Conservation (phyloP, 495 filamentous ascomycete genomes). For the Podospora pseudopauciseta region DNA sequence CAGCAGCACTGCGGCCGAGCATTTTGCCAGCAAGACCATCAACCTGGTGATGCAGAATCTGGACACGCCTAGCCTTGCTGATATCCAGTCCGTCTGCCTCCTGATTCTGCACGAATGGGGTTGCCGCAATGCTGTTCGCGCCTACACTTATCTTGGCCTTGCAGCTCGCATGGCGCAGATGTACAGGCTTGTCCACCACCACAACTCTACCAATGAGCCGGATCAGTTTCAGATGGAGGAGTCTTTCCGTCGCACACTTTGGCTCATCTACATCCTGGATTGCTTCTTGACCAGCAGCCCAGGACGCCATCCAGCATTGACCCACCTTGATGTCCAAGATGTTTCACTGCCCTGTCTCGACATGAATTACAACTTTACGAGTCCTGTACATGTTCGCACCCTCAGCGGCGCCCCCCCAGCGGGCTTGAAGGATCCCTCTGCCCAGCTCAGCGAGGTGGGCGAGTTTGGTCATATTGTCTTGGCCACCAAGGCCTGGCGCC, state of each 20-base stretch:
- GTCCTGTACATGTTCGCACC: slow-evolving; percentile 46
- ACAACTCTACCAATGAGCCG: slow-evolving; percentile 41
- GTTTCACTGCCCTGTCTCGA: slow-evolving; percentile 48
- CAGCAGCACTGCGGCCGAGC: slow-evolving; percentile 43
- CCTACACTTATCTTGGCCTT: slow-evolving; percentile 51
- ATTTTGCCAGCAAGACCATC: slow-evolving; percentile 49
- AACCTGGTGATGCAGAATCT: slow-evolving; percentile 44
- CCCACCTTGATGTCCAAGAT: slow-evolving; percentile 44
- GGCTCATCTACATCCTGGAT: slow-evolving; percentile 52
- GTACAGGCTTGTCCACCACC: slow-evolving; percentile 47
- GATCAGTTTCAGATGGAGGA: slow-evolving; percentile 51
- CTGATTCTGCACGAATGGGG: slow-evolving; percentile 53
- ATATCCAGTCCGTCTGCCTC: slow-evolving; percentile 51
- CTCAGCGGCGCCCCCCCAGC: slow-evolving; percentile 38
- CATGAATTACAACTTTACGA: slow-evolving; percentile 50
- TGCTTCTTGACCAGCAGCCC: slow-evolving; percentile 54
- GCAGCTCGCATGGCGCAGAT: slow-evolving; percentile 52
- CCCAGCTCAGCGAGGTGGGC: slow-evolving; percentile 41
- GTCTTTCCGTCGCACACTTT: slow-evolving; percentile 49
- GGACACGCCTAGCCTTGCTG: slow-evolving; percentile 47
- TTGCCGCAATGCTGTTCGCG: slow-evolving; percentile 48
- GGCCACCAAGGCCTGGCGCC: slow-evolving; percentile 50
- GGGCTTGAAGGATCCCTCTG: slow-evolving; percentile 30
- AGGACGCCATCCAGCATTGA: slow-evolving; percentile 47
- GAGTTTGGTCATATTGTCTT: slow-evolving; percentile 52